Conservation (phyloP, 2,329 filamentous ascomycete species). For the Aspergillus fijiensis region DNA sequence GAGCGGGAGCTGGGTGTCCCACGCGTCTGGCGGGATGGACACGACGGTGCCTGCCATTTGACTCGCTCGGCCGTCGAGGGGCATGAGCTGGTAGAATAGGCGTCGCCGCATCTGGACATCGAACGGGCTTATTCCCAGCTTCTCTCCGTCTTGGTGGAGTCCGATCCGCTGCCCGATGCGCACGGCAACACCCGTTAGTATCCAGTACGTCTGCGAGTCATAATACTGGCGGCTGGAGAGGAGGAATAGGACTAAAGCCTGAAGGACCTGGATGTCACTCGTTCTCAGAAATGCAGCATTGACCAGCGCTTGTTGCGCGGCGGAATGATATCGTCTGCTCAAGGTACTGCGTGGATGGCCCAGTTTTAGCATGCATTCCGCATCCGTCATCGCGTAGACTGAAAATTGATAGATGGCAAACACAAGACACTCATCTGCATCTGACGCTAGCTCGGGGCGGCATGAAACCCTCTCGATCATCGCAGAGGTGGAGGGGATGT, state of each 20-base stretch:
- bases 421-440: conserved; percentile 37
- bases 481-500: conserved; percentile 68
- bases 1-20: conserved; percentile 42
- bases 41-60: conserved; percentile 30
- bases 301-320: conserved; percentile 14
- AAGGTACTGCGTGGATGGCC: background rate
- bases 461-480: conserved; percentile 61
- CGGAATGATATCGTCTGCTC: conserved; percentile 13
- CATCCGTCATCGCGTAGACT: conserved; percentile 18
- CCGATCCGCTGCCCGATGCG: conserved; percentile 50
- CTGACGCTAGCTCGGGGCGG: conserved; percentile 28
- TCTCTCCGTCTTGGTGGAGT: conserved; percentile 49
- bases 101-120: conserved; percentile 43
- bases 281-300: conserved; percentile 22
- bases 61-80: conserved; percentile 26
- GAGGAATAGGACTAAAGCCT: conserved; percentile 18
- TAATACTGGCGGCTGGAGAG: conserved; percentile 33
- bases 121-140: conserved; percentile 46
- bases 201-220: conserved; percentile 53
- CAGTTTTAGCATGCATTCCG: conserved; percentile 12
- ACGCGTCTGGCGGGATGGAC: conserved; percentile 13
- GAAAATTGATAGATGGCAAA: conserved; percentile 27
- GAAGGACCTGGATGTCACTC: conserved; percentile 16
- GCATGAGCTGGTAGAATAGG: conserved; percentile 28
- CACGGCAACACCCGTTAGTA: conserved; percentile 48